Evolutionary conservation across 805 yeast genomes (phyloP), one percentile per base, ranked within the genome.

Genomic region (Clavispora carvajalis): DNA sequence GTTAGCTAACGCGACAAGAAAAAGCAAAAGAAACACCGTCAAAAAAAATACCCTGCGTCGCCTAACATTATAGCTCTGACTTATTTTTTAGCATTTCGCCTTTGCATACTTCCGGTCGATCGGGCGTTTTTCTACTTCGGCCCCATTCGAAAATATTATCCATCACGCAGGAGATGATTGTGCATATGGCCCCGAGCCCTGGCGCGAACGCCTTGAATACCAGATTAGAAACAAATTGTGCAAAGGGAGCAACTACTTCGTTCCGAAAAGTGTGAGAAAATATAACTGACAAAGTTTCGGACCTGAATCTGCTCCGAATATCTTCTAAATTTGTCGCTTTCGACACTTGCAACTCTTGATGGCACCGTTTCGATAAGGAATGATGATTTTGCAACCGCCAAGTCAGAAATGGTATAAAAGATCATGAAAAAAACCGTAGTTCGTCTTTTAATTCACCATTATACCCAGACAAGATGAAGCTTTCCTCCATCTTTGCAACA

Each of bases 401-500:
- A 15, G 31, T n/a, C 18, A 15, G 8, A 2, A 6, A 13, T 8
- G 19, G 31, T 16, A 28, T 28, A 28, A 28, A 28, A 28, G 31
- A 16, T 16, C 19, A 9, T 10, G 19, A 28, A 6, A 8, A 11
- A 28, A 16, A 8, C 18, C 31, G 16, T 8, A 28, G n/a, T n/a
- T 8, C 31, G 10, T 8, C 12, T 6, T 15, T 6, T 4, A 13
- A 2, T 10, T 15, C 31, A n/a, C 5, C 17, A n/a, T 26, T 28
- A 28, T 28, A 28, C 18, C 31, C 31, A n/a, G 4, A 12, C 36
- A 21, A 33, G 22, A 51, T 51, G 54, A 51, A 47, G 44, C 17
- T 33, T 3, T 45, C 52, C 23, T 34, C 44, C 7, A 39, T 49
- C n/a, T 31, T 49, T 11, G 36, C 48, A 37, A 48, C 54, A 19